phyloP scores from a whole-genome alignment of 768 basidiomycete species.

The Strobilomyces dryophilus region DNA sequence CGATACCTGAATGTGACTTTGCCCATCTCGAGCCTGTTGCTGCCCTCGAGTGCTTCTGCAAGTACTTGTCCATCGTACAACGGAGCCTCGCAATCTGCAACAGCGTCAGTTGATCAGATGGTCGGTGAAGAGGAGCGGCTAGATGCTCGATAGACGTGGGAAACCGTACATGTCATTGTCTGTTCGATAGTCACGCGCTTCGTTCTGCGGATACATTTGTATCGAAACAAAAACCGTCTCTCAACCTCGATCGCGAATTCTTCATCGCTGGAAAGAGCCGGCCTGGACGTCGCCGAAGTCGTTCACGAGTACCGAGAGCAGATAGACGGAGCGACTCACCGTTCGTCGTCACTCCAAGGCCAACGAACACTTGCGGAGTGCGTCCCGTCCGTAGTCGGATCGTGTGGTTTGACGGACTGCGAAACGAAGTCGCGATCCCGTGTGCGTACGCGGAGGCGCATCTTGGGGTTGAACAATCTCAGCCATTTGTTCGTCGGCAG shows the following conservation, averaged over 20 bases:
- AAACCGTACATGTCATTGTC: slow-evolving; percentile 18
- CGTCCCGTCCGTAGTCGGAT: not conserved
- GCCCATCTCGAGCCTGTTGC: slow-evolving; percentile 15
- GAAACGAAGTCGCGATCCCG: slow-evolving; percentile 13
- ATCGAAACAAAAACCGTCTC: slow-evolving; percentile 16
- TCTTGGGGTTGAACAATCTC: slow-evolving; percentile 13
- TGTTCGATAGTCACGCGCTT: slow-evolving; percentile 15
- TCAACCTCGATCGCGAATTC: slow-evolving; percentile 19
- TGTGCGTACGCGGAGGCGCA: slow-evolving; percentile 20
- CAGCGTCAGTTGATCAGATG: not conserved
- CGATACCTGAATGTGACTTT: slow-evolving; percentile 20
- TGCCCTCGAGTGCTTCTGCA: slow-evolving; percentile 9
- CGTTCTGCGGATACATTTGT: slow-evolving; percentile 28
- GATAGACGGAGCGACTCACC: slow-evolving; percentile 8
- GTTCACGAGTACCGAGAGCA: not conserved
- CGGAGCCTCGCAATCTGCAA: slow-evolving; percentile 18
- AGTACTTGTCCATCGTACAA: slow-evolving; percentile 15
- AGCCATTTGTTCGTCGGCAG: slow-evolving; percentile 20
- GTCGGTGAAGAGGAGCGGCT: not conserved
- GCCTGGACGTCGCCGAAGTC: slow-evolving; percentile 4
- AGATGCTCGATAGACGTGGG: not conserved
- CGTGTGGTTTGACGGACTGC: slow-evolving; percentile 2
- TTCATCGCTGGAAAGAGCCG: slow-evolving; percentile 10
- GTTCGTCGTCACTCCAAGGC: slow-evolving; percentile 13
- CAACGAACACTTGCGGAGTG: slow-evolving; percentile 1